Evolutionary conservation across 2,329 filamentous ascomycete genomes (phyloP), one percentile per base, ranked within the genome.

Genomic region (Fusarium sp.): DNA sequence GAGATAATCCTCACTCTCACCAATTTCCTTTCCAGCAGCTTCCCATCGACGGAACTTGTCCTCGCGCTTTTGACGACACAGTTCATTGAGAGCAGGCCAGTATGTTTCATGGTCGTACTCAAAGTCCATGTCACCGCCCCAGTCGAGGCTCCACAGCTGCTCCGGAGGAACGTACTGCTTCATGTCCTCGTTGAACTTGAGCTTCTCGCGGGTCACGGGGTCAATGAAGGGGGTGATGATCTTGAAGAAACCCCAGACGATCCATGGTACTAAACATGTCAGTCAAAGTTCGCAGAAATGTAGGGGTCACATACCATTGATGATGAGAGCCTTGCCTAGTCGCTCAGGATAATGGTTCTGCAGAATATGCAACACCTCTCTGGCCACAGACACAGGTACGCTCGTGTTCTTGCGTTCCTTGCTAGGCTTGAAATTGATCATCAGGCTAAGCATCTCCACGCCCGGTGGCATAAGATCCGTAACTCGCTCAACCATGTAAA

Each of bases 101-200:
- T 98, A 99, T 18, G 85, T 81, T 2, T 86, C 83, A 82, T 99
- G 96, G 76, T 97, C 92, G 80, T 99, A 99, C 76, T 94, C 91
- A 78, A 99, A 98, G 64, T 95, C 88, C 67, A 97, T 88, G 52
- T 93, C 88, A 62, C 96, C 95, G 50, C 91, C 90, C 73, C 84
- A 85, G 75, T 92, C 90, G 61, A 90, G 86, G 75, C 90, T 91
- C 90, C 94, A 92, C 56, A 99, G 88, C 79, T 98, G 95, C 75
- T 91, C 86, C 10, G 90, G 81, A 8, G 94, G 94, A 22, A 99
- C 91, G 79, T 94, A 94, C 73, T 92, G 85, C 73, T 87, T 87
- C 84, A 97, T 90, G 78, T 97, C 92, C 80, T 97, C 94, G 84
- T 98, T 98, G 87, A 97, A 98, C 84, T 96, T 97, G 83, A 99